phyloP scores from a whole-genome alignment of 2,329 filamentous ascomycete genomes.

The Fusarium nisikadoi region DNA sequence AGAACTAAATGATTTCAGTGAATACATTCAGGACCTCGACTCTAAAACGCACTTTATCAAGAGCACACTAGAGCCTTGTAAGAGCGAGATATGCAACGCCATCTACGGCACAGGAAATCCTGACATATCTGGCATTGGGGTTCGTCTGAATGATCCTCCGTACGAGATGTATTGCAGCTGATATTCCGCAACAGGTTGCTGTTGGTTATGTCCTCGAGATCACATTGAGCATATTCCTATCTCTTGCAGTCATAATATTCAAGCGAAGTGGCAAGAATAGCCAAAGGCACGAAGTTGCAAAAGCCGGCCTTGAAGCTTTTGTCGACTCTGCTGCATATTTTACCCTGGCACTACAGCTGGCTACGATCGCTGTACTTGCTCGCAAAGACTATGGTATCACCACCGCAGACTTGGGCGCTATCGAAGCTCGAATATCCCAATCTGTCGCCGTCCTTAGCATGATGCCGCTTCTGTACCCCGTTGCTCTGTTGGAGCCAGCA shows the following conservation, averaged over 20 bases:
- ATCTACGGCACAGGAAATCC: conserved; percentile 36
- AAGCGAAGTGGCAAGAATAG: neutral
- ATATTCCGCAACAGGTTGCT: conserved; percentile 11
- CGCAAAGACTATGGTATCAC: conserved; percentile 42
- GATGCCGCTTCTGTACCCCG: conserved; percentile 38
- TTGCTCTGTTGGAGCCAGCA: conserved; percentile 21
- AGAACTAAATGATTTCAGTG: conserved; percentile 19
- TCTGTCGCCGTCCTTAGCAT: conserved; percentile 37
- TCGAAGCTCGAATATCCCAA: conserved; percentile 37
- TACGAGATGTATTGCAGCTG: neutral
- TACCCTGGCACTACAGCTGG: conserved; percentile 34
- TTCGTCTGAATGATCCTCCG: neutral
- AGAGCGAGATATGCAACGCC: conserved; percentile 26
- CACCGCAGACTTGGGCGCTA: conserved; percentile 33
- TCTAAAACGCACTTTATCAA: neutral
- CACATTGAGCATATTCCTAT: conserved; percentile 1
- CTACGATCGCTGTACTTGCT: conserved; percentile 33
- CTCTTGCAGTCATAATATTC: conserved; percentile 5
- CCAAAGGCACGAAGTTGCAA: neutral
- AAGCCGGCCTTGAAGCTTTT: conserved; percentile 16
- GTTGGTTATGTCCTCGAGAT: conserved; percentile 24
- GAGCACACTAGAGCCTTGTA: conserved; percentile 1
- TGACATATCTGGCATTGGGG: conserved; percentile 40
- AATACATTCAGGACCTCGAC: conserved; percentile 8
- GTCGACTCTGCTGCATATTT: conserved; percentile 40